Evolutionary conservation across 768 basidiomycete species (phyloP), one percentile per base, ranked within the genome.

Genomic region (Nidularia pulvinata): DNA sequence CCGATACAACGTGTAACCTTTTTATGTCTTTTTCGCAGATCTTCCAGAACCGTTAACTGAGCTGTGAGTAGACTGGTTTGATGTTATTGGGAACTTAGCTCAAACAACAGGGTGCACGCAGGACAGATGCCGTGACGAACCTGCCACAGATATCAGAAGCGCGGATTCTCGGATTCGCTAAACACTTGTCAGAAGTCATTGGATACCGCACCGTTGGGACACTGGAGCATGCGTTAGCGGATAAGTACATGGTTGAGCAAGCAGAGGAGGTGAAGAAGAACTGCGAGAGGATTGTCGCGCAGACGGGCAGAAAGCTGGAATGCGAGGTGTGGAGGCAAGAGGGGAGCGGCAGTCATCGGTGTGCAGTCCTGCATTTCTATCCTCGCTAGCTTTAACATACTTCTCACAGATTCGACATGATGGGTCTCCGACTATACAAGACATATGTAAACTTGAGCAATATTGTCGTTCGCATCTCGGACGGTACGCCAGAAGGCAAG

Each of bases 161-260:
- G 0, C 81, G 79, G 11, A 88, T 93, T 49, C 79, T 91, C 2
- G 76, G 73, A 5, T 72, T 84, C 46, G 81, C 85, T 3, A 83
- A 80, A 57, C 68, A 86, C 54, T 80, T 93, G 6, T 92, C 93
- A 0, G 93, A 95, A 64, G 85, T 83, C 4, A 93, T 95, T 46
- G 95, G 95, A 1, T 98, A 86, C 70, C 79, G 96, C 47, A 97
- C 91, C 0, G 91, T 96, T 7, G 96, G 96, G 1, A 94, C 95
- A 0, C 77, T 78, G 33, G 94, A 98, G 66, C 93, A 96, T 71
- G 89, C 91, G 0, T 66, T 84, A 25, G 93, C 89, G 3, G 95
- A 97, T 60, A 71, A 77, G 25, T 98, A 93, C 86, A 85, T 95
- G 80, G 63, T 86, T 19, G 70, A 81, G 46, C 82, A 88, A 60